These are phyloP conservation scores for Populus tomentosa DNA, from an alignment of 441 rosid species.

Conservation along the genomic window DNA sequence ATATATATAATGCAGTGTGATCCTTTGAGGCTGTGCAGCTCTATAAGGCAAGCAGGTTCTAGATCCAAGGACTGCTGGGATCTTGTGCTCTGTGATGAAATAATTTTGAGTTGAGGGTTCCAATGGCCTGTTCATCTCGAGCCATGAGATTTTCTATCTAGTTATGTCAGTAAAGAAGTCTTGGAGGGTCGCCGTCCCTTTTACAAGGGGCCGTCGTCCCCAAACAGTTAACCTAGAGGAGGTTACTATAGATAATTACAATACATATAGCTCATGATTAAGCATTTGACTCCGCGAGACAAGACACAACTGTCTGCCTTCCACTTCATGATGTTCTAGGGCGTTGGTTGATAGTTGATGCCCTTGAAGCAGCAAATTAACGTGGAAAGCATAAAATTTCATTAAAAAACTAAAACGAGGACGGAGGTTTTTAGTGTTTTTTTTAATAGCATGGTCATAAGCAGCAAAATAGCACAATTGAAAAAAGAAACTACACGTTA, in stretches of 20 bases:
- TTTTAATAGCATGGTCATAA: too few relatives aligned
- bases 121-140: neutral
- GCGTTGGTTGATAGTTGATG: neutral
- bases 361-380: neutral
- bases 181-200: neutral
- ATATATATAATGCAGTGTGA: too few relatives aligned
- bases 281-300: slow-evolving; percentile 15
- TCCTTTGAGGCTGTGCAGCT: neutral
- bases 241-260: neutral
- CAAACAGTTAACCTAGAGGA: neutral
- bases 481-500: too few relatives aligned
- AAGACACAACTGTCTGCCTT: slow-evolving; percentile 19
- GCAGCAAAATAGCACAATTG: too few relatives aligned
- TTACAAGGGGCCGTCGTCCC: neutral
- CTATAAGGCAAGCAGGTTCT: neutral
- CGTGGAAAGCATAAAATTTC: neutral
- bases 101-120: neutral
- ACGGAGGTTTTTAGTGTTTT: too few relatives aligned
- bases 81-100: neutral
- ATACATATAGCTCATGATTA: slow-evolving; percentile 2
- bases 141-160: neutral
- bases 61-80: slow-evolving; percentile 10
- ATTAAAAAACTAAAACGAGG: too few relatives aligned
- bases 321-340: neutral
- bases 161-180: neutral